Percentiles rank a stretch among this genome's conserved stretches.
phyloP scores from a whole-genome alignment of 495 filamentous ascomycete species.

The Geopyxis carbonaria region DNA sequence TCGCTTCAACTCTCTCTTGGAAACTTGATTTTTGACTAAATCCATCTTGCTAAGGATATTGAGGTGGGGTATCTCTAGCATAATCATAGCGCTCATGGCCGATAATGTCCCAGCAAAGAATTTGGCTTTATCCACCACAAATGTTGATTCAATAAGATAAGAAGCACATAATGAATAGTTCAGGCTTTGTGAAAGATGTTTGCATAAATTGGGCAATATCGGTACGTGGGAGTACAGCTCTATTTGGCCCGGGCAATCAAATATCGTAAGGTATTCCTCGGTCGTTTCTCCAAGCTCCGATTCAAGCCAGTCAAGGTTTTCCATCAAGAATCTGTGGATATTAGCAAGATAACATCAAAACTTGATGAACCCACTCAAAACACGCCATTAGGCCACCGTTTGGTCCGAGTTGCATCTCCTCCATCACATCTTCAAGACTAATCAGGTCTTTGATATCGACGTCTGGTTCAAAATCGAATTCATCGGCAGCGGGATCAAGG shows the following conservation, averaged over 20 bases:
- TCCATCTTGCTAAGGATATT: conserved; percentile 97
- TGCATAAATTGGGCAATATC: conserved; percentile 68
- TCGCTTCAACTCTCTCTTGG: conserved; percentile 64
- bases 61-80: conserved; percentile 89
- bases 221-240: conserved; percentile 97
- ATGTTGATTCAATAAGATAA: conserved; percentile 88
- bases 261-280: conserved; percentile 88
- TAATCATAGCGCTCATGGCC: conserved; percentile 96
- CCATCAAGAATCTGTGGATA: conserved; percentile 48
- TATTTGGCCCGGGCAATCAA: conserved; percentile 98
- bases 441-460: conserved; percentile 96
- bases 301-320: conserved; percentile 89
- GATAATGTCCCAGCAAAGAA: conserved; percentile 91
- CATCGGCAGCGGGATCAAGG: conserved; percentile 88
- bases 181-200: conserved; percentile 59
- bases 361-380: conserved; percentile 46
- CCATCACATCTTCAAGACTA: conserved; percentile 94
- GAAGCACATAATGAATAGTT: conserved; percentile 87
- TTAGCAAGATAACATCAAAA: neutral
- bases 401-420: conserved; percentile 80
- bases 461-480: conserved; percentile 79
- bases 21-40: conserved; percentile 66
- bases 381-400: conserved; percentile 96
- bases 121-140: conserved; percentile 85
- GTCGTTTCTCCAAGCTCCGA: conserved; percentile 70